These are phyloP conservation scores for Solanum pimpinellifolium DNA, from an alignment of 257 asterid genomes.

Conservation along the genomic window DNA sequence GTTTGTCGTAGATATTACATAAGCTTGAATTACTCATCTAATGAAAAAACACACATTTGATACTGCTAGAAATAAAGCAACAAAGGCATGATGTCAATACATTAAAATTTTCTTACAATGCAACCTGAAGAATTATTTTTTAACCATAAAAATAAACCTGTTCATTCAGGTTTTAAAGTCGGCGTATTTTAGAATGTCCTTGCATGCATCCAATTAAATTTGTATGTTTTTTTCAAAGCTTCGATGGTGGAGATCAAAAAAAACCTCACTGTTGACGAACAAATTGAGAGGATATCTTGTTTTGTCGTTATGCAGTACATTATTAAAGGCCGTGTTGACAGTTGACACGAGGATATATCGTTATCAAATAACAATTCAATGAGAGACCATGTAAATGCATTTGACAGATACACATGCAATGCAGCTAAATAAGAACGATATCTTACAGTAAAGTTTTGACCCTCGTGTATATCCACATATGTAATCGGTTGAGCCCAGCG, in stretches of 20 bases:
- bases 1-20: background rate
- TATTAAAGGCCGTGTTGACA: background rate
- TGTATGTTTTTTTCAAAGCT: background rate
- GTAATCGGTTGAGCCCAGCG: slow-evolving; percentile 92
- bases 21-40: background rate
- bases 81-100: background rate
- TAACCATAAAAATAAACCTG: background rate
- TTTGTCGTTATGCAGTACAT: background rate
- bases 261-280: background rate
- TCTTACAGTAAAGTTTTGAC: slow-evolving; percentile 60
- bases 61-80: background rate
- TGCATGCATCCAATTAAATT: background rate
- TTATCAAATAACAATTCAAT: background rate
- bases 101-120: background rate
- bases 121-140: background rate
- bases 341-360: background rate
- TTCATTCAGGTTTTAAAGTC: background rate
- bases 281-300: background rate
- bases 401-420: background rate
- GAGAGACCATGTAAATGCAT: background rate
- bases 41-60: background rate
- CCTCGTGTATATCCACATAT: slow-evolving; percentile 73
- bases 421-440: background rate
- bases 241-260: background rate
- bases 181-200: background rate